These are phyloP conservation scores for Rhodotorula taiwanensis DNA, from an alignment of 768 basidiomycete genomes.

Conservation along the genomic window DNA sequence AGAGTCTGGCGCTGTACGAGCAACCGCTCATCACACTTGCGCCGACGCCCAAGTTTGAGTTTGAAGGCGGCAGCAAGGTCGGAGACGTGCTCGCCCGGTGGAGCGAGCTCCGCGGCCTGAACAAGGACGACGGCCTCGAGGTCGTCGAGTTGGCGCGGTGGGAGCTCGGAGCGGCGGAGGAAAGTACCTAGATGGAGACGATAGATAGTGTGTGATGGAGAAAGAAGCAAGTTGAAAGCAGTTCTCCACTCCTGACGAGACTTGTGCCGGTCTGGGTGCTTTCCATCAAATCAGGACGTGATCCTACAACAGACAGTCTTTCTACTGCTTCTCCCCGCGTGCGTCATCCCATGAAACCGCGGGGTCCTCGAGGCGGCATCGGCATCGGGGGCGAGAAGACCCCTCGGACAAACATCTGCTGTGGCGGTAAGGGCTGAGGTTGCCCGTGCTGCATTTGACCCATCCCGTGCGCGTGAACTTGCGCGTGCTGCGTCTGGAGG, in stretches of 20 bases:
- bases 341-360: constrained; percentile 1
- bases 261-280: too few relatives aligned
- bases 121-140: constrained; percentile 42
- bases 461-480: neutral
- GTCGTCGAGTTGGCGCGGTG: constrained; percentile 43
- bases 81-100: constrained; percentile 52
- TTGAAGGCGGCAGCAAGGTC: constrained; percentile 41
- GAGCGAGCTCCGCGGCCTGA: constrained; percentile 53
- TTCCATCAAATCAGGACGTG: too few relatives aligned
- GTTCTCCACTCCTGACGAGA: too few relatives aligned
- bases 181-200: constrained; percentile 3
- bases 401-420: constrained; percentile 3
- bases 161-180: constrained; percentile 47
- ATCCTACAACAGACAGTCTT: too few relatives aligned
- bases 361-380: neutral
- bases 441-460: neutral
- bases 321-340: neutral
- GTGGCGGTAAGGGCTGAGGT: neutral
- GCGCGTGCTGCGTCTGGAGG: neutral
- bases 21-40: constrained; percentile 58
- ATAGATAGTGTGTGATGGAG: neutral
- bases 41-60: constrained; percentile 27
- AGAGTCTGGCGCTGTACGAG: constrained; percentile 56
- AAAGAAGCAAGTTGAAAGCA: too few relatives aligned
- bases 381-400: constrained; percentile 3